These are phyloP conservation scores for Colletotrichum noveboracense DNA, from an alignment of 2,329 filamentous ascomycete species.

Conservation along the genomic window DNA sequence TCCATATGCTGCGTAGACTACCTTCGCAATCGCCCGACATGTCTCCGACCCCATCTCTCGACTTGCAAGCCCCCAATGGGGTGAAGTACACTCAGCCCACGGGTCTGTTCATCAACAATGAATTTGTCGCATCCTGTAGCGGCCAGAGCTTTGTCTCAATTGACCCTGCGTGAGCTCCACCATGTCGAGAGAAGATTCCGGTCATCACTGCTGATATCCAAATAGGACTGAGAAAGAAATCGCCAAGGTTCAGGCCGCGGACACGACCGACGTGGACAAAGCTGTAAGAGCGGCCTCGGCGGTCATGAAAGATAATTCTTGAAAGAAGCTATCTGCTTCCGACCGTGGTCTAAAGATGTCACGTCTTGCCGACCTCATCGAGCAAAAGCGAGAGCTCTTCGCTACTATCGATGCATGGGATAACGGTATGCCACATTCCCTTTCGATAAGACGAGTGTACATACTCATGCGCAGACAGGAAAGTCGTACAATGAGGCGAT, in stretches of 20 bases:
- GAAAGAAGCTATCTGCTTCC: slow-evolving; percentile 70
- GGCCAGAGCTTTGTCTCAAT: slow-evolving; percentile 65
- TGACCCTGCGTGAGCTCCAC: slow-evolving; percentile 50
- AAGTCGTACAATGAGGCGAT: slow-evolving; percentile 72
- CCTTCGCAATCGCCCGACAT: background rate
- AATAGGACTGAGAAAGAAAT: background rate
- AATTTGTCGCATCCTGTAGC: slow-evolving; percentile 66
- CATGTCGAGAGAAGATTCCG: background rate
- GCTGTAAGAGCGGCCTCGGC: background rate
- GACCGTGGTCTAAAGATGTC: slow-evolving; percentile 66
- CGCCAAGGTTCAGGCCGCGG: background rate
- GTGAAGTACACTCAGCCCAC: slow-evolving; percentile 69
- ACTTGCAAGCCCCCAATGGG: slow-evolving; percentile 74
- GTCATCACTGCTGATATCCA: background rate
- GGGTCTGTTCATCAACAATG: slow-evolving; percentile 80
- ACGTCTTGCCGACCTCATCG: slow-evolving; percentile 75
- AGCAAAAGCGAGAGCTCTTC: slow-evolving; percentile 60
- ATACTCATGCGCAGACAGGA: background rate
- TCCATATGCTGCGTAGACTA: background rate
- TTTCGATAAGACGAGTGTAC: background rate
- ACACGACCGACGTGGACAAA: background rate
- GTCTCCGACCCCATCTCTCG: slow-evolving; percentile 35
- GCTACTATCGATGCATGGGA: slow-evolving; percentile 77
- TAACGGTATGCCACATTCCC: slow-evolving; percentile 4
- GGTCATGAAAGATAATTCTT: slow-evolving; percentile 55